Conservation (phyloP, 2,329 filamentous ascomycete species). For the Incumbomyces lentus region DNA sequence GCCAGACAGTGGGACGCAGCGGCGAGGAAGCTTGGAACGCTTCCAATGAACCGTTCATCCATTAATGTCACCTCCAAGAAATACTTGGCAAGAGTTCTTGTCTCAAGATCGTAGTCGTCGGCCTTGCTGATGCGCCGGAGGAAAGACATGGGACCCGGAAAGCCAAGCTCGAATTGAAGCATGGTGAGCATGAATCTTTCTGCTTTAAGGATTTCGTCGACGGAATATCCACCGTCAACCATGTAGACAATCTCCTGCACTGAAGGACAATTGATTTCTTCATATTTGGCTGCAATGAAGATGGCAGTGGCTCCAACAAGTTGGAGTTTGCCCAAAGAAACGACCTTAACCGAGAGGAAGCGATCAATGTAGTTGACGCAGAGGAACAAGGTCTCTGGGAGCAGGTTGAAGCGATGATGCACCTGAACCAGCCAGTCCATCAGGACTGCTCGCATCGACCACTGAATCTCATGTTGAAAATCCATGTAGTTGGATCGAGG, state of each 20-base stretch:
- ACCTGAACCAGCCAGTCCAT: conserved; percentile 99
- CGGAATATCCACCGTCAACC: conserved; percentile 84
- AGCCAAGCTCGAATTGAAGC: conserved; percentile 89
- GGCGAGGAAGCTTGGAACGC: conserved; percentile 78
- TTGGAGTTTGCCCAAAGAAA: conserved; percentile 89
- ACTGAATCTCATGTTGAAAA: conserved; percentile 90
- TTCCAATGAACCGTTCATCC: conserved; percentile 93
- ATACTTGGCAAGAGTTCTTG: conserved; percentile 90
- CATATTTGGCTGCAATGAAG: conserved; percentile 93
- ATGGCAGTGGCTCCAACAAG: conserved; percentile 92
- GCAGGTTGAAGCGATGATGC: conserved; percentile 77
- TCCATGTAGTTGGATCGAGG: conserved; percentile 96
- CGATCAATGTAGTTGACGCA: conserved; percentile 96
- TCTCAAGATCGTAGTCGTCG: conserved; percentile 94
- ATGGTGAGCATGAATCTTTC: conserved; percentile 97
- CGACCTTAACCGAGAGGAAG: conserved; percentile 87
- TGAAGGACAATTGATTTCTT: conserved; percentile 96
- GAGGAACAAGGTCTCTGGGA: conserved; percentile 91
- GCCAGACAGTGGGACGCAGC: conserved; percentile 89
- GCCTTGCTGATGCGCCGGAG: conserved; percentile 94
- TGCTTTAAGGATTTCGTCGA: conserved; percentile 89
- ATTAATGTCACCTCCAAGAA: conserved; percentile 94
- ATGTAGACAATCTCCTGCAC: conserved; percentile 95
- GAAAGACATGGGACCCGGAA: conserved; percentile 99
- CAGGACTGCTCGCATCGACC: conserved; percentile 94